Evolutionary conservation across 225 moss, liverwort and hornwort genomes (phyloP).

Genomic region (Physcomitrium patens): DNA sequence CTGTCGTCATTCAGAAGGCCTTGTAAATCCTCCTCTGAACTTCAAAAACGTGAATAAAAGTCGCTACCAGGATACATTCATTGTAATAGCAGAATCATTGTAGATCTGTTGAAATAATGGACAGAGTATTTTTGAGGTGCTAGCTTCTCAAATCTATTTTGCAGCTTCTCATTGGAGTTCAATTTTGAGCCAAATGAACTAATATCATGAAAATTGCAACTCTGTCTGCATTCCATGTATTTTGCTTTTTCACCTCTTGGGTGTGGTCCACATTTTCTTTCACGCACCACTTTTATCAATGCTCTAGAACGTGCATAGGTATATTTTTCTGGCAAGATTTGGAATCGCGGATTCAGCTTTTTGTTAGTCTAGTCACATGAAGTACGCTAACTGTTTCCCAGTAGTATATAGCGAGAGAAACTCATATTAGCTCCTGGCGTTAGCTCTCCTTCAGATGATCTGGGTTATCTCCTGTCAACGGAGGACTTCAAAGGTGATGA

Average conservation of each 20-base stretch:
- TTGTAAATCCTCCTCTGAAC: constrained; percentile 17
- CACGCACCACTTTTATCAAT: no score
- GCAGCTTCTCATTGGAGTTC: constrained; percentile 20
- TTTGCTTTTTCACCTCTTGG: neutral
- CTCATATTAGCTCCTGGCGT: no score
- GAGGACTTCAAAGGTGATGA: no score
- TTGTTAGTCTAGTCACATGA: no score
- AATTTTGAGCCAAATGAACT: constrained; percentile 21
- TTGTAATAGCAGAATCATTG: constrained; percentile 8
- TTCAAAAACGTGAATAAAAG: constrained; percentile 15
- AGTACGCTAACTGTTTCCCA: no score
- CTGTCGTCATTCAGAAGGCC: constrained; percentile 77
- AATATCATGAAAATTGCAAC: neutral
- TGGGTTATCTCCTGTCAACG: no score
- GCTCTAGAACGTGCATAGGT: no score
- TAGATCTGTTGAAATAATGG: constrained; percentile 3
- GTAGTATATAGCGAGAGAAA: no score
- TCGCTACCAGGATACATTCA: constrained; percentile 14
- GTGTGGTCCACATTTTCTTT: neutral
- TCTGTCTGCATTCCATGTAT: neutral
- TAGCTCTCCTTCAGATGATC: no score
- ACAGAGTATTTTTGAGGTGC: constrained; percentile 11
- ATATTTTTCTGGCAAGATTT: no score
- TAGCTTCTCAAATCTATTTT: constrained; percentile 18
- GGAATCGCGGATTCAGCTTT: no score